Percentiles rank a stretch among this genome's conserved stretches.
These are phyloP conservation scores for Carnegiea gigantea DNA, from an alignment of 179 eudicot species.

Conservation along the genomic window DNA sequence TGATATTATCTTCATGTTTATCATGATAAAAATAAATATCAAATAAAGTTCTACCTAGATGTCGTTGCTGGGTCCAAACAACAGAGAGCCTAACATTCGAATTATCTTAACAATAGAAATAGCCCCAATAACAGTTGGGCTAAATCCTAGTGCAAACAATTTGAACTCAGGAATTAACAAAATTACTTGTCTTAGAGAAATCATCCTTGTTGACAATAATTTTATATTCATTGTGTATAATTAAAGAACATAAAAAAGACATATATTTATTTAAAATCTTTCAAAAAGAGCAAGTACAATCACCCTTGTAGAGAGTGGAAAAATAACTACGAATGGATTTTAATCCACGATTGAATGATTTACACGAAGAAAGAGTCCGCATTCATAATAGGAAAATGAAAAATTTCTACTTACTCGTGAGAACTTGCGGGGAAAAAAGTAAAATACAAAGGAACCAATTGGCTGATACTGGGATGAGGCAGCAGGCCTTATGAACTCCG, in stretches of 20 bases:
- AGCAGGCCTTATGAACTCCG: too few species aligned
- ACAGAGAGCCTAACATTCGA: too few species aligned
- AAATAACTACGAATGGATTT: background rate
- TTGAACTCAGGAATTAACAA: too few species aligned
- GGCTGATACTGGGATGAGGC: too few species aligned
- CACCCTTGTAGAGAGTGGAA: background rate
- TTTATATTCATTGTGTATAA: background rate
- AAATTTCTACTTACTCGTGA: background rate
- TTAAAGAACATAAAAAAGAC: background rate
- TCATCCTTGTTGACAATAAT: background rate
- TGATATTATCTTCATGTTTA: too few species aligned
- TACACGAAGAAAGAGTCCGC: background rate
- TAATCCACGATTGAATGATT: background rate
- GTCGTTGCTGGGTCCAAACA: too few species aligned
- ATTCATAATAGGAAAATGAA: background rate
- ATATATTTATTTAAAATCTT: background rate
- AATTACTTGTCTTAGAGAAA: too few species aligned
- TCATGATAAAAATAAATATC: too few species aligned
- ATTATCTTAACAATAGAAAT: too few species aligned
- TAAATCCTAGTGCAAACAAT: too few species aligned
- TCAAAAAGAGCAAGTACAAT: slow-evolving; percentile 7
- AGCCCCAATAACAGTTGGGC: too few species aligned
- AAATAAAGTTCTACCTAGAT: too few species aligned
- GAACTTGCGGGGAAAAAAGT: background rate
- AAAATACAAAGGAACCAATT: background rate